These are phyloP conservation scores for Heterobasidion annosum DNA, from an alignment of 1,284 basidiomycete genomes.

Conservation along the genomic window DNA sequence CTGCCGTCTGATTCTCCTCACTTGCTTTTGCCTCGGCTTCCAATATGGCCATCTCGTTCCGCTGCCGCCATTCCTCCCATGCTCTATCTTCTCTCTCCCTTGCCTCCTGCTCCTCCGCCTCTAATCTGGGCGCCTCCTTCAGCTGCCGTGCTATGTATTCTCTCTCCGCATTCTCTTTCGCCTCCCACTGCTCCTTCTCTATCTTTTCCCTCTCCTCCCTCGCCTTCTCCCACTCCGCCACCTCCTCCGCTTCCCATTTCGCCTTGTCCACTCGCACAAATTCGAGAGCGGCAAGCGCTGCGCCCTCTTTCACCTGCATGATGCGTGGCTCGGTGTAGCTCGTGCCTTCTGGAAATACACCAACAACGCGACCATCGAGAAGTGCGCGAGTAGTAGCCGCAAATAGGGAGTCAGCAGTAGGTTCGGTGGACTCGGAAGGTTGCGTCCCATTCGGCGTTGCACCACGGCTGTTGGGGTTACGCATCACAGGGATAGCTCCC, in stretches of 20 bases:
- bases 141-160: no score
- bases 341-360: conserved; percentile 71
- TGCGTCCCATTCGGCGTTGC: not conserved
- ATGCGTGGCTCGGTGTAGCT: conserved; percentile 59
- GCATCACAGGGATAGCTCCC: conserved; percentile 69
- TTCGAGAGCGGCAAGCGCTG: conserved; percentile 73
- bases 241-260: not conserved
- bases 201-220: conserved; percentile 7
- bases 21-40: no score
- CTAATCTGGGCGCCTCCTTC: no score
- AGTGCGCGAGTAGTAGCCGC: conserved; percentile 55
- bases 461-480: conserved; percentile 31
- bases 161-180: not conserved
- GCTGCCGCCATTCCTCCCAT: no score
- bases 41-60: no score
- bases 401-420: conserved; percentile 36
- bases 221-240: conserved; percentile 23
- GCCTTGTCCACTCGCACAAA: conserved; percentile 38
- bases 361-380: conserved; percentile 49
- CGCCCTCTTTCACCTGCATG: conserved; percentile 65
- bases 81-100: no score
- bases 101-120: no score
- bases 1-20: no score
- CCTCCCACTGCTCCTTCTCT: not conserved
- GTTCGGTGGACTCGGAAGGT: not conserved